Conservation (phyloP, 805 yeast species). For the Ogataea saltuana region DNA sequence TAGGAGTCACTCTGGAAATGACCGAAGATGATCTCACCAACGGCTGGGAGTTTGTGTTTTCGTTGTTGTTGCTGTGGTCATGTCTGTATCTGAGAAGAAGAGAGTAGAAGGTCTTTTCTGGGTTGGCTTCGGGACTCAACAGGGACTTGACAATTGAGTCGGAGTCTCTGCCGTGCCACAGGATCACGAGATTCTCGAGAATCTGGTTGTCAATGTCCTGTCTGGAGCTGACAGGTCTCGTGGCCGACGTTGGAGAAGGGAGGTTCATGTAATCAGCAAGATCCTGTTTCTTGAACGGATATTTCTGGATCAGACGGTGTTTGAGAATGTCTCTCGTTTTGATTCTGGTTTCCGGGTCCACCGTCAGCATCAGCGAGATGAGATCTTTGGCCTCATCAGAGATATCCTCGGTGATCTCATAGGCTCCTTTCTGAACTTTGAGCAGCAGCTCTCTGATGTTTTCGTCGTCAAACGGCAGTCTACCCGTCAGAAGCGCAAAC, state of each 20-base stretch:
- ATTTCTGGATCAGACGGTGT: slow-evolving; percentile 82
- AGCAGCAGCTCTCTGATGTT: slow-evolving; percentile 82
- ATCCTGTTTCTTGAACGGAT: slow-evolving; percentile 49
- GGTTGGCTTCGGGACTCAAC: slow-evolving; percentile 31
- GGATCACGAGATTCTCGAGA: slow-evolving; percentile 52
- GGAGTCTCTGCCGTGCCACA: slow-evolving; percentile 57
- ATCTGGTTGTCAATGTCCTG: slow-evolving; percentile 54
- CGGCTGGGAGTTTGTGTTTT: slow-evolving; percentile 20
- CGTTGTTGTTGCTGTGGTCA: slow-evolving; percentile 31
- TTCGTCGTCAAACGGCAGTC: slow-evolving; percentile 95
- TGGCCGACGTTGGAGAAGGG: slow-evolving; percentile 58
- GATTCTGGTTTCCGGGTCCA: slow-evolving; percentile 79
- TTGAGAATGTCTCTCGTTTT: slow-evolving; percentile 70
- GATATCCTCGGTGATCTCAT: slow-evolving; percentile 76
- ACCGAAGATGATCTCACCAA: slow-evolving; percentile 35
- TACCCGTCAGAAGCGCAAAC: slow-evolving; percentile 92
- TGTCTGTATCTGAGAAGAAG: slow-evolving; percentile 38
- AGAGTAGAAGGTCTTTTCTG: slow-evolving; percentile 42
- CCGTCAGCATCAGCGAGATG: slow-evolving; percentile 75
- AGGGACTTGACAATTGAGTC: slow-evolving; percentile 34
- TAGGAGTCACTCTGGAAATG: slow-evolving; percentile 31
- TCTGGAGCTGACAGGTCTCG: slow-evolving; percentile 48
- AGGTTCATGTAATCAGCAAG: slow-evolving; percentile 38
- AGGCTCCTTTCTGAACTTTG: slow-evolving; percentile 90
- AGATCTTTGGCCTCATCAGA: slow-evolving; percentile 86